phyloP scores from a whole-genome alignment of 176 grass and related monocot genomes.

The Carex cristatella region DNA sequence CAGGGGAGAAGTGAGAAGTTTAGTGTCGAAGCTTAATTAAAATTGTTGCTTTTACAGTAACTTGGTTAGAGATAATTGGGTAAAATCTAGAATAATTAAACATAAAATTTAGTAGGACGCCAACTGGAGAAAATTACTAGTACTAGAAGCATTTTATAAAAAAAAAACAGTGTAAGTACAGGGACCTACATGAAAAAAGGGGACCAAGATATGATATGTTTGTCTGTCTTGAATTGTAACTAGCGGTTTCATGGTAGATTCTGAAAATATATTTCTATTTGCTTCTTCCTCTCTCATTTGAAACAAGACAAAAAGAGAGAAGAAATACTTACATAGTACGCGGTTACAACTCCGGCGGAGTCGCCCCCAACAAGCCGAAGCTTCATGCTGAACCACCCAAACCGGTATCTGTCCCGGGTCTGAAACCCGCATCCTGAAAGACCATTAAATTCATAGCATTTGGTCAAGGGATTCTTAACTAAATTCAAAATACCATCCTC shows the following conservation, averaged over 20 bases:
- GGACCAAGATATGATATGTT: neutral
- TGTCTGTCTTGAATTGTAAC: neutral
- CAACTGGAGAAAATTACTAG: neutral
- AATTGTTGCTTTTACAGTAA: neutral
- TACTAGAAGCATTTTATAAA: neutral
- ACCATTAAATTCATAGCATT: neutral
- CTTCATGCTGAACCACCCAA: slow-evolving; percentile 99
- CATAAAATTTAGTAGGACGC: neutral
- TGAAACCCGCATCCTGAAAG: slow-evolving; percentile 75
- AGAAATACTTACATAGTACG: slow-evolving; percentile 58
- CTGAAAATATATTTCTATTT: neutral
- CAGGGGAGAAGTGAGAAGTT: neutral
- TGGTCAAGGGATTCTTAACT: neutral
- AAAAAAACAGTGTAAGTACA: neutral
- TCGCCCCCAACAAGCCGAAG: slow-evolving; percentile 91
- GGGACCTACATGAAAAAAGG: neutral
- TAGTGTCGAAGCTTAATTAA: neutral
- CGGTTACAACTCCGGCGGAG: slow-evolving; percentile 92
- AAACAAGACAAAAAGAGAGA: neutral
- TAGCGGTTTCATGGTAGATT: neutral
- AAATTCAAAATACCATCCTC: neutral
- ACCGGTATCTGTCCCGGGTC: slow-evolving; percentile 64
- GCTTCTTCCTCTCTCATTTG: neutral
- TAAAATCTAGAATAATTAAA: neutral
- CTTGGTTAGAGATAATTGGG: neutral